A percentile compares a stretch with the other conserved stretches of the same genome.
phyloP scores from a whole-genome alignment of 306 rosid species.

The Cucurbita ficifolia region DNA sequence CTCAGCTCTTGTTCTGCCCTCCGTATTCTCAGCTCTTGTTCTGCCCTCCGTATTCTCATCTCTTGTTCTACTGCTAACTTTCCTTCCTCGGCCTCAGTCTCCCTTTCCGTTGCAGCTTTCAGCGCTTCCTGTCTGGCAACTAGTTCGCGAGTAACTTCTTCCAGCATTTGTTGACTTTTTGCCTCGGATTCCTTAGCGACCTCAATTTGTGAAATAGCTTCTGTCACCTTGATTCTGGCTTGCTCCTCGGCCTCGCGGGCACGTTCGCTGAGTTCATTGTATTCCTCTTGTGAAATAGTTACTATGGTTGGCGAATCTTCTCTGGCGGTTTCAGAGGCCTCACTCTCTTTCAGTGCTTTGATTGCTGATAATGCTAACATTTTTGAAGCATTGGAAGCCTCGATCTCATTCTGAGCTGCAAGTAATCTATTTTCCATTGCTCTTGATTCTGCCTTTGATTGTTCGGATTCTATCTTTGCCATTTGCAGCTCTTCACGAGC shows the following conservation, averaged over 20 bases:
- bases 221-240: conserved; percentile 56
- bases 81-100: conserved; percentile 85
- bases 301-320: conserved; percentile 44
- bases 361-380: conserved; percentile 70
- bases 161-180: conserved; percentile 59
- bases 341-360: conserved; percentile 83
- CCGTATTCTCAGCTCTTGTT: conserved; percentile 78
- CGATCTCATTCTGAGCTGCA: conserved; percentile 88
- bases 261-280: conserved; percentile 74
- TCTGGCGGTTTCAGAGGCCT: conserved; percentile 27
- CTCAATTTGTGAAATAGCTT: conserved; percentile 65
- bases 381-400: conserved; percentile 87
- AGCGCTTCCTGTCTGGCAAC: conserved; percentile 53
- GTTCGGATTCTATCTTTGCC: conserved; percentile 64
- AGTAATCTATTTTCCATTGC: conserved; percentile 70
- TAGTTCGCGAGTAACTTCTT: conserved; percentile 58
- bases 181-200: conserved; percentile 66
- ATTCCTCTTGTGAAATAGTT: conserved; percentile 79
- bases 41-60: conserved; percentile 11
- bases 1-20: conserved; percentile 41
- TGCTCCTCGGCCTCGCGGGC: conserved; percentile 89
- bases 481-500: conserved; percentile 65
- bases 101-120: conserved; percentile 56
- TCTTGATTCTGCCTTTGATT: conserved; percentile 74
- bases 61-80: conserved; percentile 64